These are phyloP conservation scores for Mortierella antarctica DNA, from an alignment of 192 early-diverging fungal species.

Conservation along the genomic window DNA sequence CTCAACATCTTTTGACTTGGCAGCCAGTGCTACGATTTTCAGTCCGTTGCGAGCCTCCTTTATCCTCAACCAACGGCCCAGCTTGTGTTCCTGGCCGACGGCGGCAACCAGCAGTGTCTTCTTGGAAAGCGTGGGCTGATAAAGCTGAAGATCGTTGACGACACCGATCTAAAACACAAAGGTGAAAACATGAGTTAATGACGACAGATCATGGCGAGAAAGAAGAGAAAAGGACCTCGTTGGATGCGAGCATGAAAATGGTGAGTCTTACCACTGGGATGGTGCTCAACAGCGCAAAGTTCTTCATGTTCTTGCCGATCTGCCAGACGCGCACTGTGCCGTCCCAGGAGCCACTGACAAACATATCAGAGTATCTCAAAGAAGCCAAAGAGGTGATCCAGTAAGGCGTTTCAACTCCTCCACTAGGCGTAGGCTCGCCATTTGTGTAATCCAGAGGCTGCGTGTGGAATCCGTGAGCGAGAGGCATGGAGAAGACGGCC, in stretches of 20 bases:
- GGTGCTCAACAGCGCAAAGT: conserved; percentile 66
- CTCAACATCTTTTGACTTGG: conserved; percentile 32
- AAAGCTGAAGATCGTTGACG: conserved; percentile 47
- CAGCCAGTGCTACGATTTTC: conserved; percentile 71
- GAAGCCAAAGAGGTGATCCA: conserved; percentile 93
- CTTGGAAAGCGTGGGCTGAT: conserved; percentile 49
- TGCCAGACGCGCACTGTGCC: conserved; percentile 92
- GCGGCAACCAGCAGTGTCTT: conserved; percentile 71
- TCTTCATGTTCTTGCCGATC: conserved; percentile 71
- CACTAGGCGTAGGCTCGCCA: conserved; percentile 28
- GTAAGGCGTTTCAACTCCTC: conserved; percentile 62
- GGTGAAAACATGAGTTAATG: not conserved
- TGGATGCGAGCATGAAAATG: not conserved
- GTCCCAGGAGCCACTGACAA: conserved; percentile 91
- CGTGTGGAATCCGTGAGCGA: conserved; percentile 79
- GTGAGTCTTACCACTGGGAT: conserved; percentile 72
- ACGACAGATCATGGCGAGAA: not conserved
- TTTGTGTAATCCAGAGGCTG: conserved; percentile 58
- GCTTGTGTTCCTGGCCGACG: conserved; percentile 88
- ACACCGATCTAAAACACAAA: conserved; percentile 20
- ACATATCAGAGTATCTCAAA: conserved; percentile 87
- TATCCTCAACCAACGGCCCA: conserved; percentile 90
- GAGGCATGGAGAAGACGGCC: conserved; percentile 80
- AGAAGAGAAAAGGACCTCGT: not conserved
- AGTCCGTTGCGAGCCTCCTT: conserved; percentile 83